Percentiles rank a stretch among this genome's conserved stretches.
Evolutionary conservation across 768 basidiomycete species (phyloP).

Genomic region (Pilatotrama ljubarskyi): DNA sequence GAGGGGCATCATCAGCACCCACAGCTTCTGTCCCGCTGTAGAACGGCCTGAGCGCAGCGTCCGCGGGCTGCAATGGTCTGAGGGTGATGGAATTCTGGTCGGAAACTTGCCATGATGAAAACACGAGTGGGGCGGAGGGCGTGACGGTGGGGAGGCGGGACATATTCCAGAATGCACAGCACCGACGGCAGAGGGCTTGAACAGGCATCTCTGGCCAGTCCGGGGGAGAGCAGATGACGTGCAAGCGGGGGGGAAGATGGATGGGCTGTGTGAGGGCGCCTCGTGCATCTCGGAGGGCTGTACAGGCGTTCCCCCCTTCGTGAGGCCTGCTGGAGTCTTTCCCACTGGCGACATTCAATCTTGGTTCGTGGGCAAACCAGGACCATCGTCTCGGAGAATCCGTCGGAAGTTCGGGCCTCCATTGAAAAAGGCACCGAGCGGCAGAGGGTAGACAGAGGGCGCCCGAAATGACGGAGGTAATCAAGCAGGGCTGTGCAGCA

Average conservation of each 20-base stretch:
- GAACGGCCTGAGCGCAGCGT: not conserved
- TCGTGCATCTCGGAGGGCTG: slow-evolving; percentile 10
- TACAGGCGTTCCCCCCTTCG: not conserved
- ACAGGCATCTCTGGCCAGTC: not conserved
- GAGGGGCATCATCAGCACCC: slow-evolving; percentile 9
- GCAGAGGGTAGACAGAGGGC: not conserved
- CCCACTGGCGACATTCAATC: not conserved
- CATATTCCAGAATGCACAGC: slow-evolving; percentile 16
- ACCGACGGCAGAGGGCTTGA: not conserved
- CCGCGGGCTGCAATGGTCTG: not conserved
- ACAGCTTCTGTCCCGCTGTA: slow-evolving; percentile 17
- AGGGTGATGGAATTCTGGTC: slow-evolving; percentile 14
- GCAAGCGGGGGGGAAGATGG: not conserved
- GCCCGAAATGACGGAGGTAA: not conserved
- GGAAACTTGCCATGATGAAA: slow-evolving; percentile 16
- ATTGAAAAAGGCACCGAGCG: not conserved
- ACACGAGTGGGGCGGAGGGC: slow-evolving; percentile 15
- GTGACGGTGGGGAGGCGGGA: not conserved
- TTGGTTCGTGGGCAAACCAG: slow-evolving; percentile 6
- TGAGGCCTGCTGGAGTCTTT: no score
- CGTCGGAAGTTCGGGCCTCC: slow-evolving; percentile 7
- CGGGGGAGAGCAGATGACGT: not conserved
- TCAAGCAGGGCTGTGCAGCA: not conserved
- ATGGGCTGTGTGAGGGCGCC: slow-evolving; percentile 12
- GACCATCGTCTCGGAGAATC: not conserved